phyloP scores from a whole-genome alignment of 2,329 filamentous ascomycete species.

The Exophiala sp. region DNA sequence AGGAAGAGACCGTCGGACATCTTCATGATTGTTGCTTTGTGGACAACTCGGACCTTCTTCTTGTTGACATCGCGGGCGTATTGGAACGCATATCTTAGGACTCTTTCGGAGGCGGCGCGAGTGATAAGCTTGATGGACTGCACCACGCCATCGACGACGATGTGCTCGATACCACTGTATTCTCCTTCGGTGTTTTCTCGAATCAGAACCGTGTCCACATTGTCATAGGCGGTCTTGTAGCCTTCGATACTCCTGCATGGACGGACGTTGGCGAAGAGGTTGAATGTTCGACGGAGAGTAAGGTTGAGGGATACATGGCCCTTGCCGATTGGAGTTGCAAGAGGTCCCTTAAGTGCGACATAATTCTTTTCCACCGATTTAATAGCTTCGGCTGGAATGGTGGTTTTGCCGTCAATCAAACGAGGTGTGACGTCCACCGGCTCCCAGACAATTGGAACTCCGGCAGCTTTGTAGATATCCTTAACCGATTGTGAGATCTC shows the following conservation, averaged over 20 bases:
- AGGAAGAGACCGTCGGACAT: conserved; percentile 92
- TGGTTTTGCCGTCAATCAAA: conserved; percentile 90
- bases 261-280: conserved; percentile 98
- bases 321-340: conserved; percentile 96
- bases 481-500: conserved; percentile 98
- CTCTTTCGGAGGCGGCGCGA: conserved; percentile 85
- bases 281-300: conserved; percentile 97
- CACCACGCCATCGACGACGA: conserved; percentile 95
- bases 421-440: conserved; percentile 92
- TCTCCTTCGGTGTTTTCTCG: conserved; percentile 99
- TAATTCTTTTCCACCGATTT: conserved; percentile 92
- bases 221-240: conserved; percentile 98
- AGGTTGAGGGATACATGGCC: conserved; percentile 98
- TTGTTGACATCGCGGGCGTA: conserved; percentile 89
- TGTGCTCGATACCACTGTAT: conserved; percentile 98
- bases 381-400: conserved; percentile 89
- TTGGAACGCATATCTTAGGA: conserved; percentile 97
- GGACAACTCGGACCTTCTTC: conserved; percentile 81
- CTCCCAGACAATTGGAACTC: conserved; percentile 97
- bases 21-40: conserved; percentile 99
- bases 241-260: conserved; percentile 95
- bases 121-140: conserved; percentile 99
- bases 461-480: conserved; percentile 94
- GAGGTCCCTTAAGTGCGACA: conserved; percentile 95
- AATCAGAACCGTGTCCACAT: conserved; percentile 95